Conservation (phyloP, 2,329 filamentous ascomycete species). For the Phaeosphaeriaceae sp. region DNA sequence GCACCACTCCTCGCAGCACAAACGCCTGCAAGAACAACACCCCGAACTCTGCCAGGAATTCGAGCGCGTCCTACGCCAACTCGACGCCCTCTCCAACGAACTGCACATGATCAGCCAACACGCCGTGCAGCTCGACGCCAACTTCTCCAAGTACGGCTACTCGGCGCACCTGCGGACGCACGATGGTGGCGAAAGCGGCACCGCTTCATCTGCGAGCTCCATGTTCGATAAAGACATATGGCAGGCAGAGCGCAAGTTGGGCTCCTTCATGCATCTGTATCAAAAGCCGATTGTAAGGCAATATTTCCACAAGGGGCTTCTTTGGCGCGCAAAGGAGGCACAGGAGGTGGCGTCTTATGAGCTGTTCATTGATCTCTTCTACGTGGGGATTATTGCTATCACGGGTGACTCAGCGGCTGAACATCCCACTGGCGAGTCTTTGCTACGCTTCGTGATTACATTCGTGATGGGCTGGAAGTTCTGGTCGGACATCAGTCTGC, state of each 20-base stretch:
- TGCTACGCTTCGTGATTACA: conserved; percentile 67
- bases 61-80: conserved; percentile 61
- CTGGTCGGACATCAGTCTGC: conserved; percentile 65
- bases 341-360: conserved; percentile 71
- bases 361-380: conserved; percentile 69
- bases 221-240: conserved; percentile 46
- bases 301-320: conserved; percentile 70
- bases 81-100: conserved; percentile 61
- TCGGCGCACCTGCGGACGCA: conserved; percentile 60
- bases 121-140: conserved; percentile 63
- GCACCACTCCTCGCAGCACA: conserved; percentile 60
- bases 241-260: conserved; percentile 48
- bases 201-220: conserved; percentile 16
- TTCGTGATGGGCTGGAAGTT: conserved; percentile 71
- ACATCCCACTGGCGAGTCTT: conserved; percentile 59
- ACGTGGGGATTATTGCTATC: conserved; percentile 69
- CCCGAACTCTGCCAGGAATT: conserved; percentile 63
- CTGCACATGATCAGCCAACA: conserved; percentile 63
- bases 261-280: conserved; percentile 61
- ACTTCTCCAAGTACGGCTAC: conserved; percentile 70
- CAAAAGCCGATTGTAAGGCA: conserved; percentile 67
- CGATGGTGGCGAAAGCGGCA: conserved; percentile 18
- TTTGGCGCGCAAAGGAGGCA: conserved; percentile 66
- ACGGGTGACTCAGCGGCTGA: conserved; percentile 68
- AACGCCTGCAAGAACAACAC: conserved; percentile 57